Conservation (phyloP, 163 green algal species). For the Volvox carteri region DNA sequence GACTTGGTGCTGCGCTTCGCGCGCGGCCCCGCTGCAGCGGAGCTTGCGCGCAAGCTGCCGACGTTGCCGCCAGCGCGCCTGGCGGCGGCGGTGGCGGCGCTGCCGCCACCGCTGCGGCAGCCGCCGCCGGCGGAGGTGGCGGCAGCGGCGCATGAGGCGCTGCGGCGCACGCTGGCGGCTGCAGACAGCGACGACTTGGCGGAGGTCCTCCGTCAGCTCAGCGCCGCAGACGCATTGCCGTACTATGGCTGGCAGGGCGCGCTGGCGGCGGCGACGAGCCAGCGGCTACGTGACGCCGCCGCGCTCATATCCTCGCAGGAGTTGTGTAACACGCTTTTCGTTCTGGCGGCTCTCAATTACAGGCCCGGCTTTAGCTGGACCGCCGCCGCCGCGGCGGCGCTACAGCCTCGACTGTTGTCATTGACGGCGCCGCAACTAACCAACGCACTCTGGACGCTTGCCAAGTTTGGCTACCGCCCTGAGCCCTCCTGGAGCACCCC, state of each 20-base stretch:
- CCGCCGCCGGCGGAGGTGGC: constrained; percentile 28
- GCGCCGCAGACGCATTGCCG: constrained; percentile 10
- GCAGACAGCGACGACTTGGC: constrained; percentile 23
- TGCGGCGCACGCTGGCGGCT: background rate
- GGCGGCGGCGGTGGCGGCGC: constrained; percentile 17
- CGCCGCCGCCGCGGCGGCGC: constrained; percentile 14
- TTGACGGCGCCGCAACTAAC: constrained; percentile 27
- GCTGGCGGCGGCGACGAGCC: constrained; percentile 1
- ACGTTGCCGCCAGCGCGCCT: constrained; percentile 8
- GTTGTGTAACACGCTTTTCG: constrained; percentile 41
- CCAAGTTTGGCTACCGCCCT: constrained; percentile 16
- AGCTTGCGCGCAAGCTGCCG: background rate
- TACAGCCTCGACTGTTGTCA: constrained; percentile 24
- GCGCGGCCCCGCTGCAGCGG: background rate
- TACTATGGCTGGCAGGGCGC: constrained; percentile 46
- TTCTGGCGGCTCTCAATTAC: constrained; percentile 50
- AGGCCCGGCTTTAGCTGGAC: constrained; percentile 11
- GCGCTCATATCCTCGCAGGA: background rate
- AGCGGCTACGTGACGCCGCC: background rate
- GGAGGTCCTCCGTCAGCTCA: constrained; percentile 34
- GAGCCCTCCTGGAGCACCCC: constrained; percentile 11
- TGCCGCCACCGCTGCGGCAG: constrained; percentile 24
- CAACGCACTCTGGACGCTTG: constrained; percentile 32
- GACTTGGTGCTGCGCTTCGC: background rate
- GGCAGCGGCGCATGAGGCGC: constrained; percentile 6